Conservation (phyloP, 768 basidiomycete species). For the Paxillus rubicundulus region DNA sequence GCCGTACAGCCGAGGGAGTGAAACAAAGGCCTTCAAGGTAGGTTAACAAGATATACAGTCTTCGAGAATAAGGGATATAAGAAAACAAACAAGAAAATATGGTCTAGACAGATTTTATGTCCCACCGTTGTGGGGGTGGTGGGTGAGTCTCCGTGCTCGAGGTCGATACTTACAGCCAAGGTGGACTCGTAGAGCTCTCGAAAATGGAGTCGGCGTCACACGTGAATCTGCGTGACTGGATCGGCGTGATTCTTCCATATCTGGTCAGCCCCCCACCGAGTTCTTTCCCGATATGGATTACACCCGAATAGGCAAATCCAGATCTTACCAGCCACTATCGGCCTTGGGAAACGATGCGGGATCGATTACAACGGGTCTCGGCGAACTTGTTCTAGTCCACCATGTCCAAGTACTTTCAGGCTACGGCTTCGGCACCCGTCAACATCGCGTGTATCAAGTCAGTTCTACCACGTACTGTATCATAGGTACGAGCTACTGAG, state of each 20-base stretch:
- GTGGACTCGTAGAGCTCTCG: constrained; percentile 25
- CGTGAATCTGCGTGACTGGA: constrained; percentile 9
- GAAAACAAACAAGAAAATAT: constrained; percentile 17
- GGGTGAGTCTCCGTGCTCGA: no score
- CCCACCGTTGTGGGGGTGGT: constrained; percentile 11
- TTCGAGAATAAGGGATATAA: not conserved
- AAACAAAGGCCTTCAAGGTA: not conserved
- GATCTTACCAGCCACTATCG: constrained; percentile 19
- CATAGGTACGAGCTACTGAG: constrained; percentile 3
- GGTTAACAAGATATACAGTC: constrained; percentile 14
- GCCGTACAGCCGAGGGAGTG: constrained; percentile 4
- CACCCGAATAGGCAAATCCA: constrained; percentile 7
- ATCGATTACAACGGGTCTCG: not conserved
- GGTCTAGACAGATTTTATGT: constrained; percentile 13
- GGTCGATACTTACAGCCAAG: constrained; percentile 13
- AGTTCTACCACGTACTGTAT: constrained; percentile 15
- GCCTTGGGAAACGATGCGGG: constrained; percentile 5
- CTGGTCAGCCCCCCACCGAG: constrained; percentile 12
- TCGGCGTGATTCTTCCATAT: constrained; percentile 3
- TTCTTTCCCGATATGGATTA: not conserved
- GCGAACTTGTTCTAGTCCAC: constrained; percentile 10
- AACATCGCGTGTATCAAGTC: constrained; percentile 99
- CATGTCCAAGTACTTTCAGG: constrained; percentile 67
- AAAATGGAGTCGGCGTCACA: constrained; percentile 22
- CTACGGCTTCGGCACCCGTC: constrained; percentile 89